These are phyloP conservation scores for Rhizopogon parksii DNA, from an alignment of 1,284 basidiomycete species.

Conservation along the genomic window DNA sequence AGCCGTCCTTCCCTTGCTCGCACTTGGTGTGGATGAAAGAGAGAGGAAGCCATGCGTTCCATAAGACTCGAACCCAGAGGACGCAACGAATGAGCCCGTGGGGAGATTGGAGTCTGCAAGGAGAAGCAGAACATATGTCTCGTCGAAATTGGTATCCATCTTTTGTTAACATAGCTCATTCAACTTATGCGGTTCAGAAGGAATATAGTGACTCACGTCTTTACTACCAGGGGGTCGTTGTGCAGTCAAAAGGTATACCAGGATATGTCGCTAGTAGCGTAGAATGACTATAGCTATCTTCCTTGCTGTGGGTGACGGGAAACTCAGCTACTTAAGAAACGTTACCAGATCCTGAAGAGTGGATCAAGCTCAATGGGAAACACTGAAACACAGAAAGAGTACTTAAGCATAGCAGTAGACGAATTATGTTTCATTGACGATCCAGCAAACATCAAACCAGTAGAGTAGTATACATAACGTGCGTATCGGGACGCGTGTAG, in stretches of 20 bases:
- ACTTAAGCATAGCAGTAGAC: constrained; percentile 60
- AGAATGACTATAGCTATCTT: no score
- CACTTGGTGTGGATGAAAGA: constrained; percentile 27
- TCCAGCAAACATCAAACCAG: constrained; percentile 6
- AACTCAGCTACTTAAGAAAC: no score
- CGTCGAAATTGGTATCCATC: constrained; percentile 33
- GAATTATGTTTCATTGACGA: constrained; percentile 26
- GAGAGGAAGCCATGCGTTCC: constrained; percentile 76
- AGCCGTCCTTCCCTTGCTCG: constrained; percentile 25
- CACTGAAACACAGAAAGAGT: constrained; percentile 48
- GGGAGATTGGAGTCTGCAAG: constrained; percentile 81
- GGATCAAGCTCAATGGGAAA: no score
- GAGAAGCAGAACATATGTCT: constrained; percentile 64
- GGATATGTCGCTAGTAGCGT: not conserved
- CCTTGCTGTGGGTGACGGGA: no score
- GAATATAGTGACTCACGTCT: not conserved
- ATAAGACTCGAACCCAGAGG: constrained; percentile 89
- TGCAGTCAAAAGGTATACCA: not conserved
- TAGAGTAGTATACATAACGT: constrained; percentile 10
- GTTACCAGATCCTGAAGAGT: no score
- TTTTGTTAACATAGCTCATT: not conserved
- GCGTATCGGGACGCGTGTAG: constrained; percentile 3
- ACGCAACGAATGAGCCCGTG: constrained; percentile 87
- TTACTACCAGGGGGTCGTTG: not conserved
- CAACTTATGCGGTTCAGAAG: not conserved